Base-by-base conservation (phyloP, 2,329 filamentous ascomycete species). In the Colletotrichum liriopes region DNA sequence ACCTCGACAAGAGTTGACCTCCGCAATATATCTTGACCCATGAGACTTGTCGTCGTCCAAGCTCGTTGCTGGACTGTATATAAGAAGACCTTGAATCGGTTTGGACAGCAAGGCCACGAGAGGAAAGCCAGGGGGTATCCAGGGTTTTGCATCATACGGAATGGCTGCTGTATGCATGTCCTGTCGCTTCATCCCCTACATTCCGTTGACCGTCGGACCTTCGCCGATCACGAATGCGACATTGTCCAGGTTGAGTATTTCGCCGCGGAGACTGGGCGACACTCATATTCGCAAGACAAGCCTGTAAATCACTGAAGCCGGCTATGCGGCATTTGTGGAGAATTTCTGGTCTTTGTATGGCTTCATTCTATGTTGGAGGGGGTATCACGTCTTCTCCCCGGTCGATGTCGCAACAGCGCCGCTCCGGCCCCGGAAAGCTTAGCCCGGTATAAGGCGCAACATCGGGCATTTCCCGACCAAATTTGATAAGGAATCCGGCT, bases 341-440 rank as follows among this genome's bases (percentile, higher is more conserved):
- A 51, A 16, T 37, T 20, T 8, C 45, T 3, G 23, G 47, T 43
- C 26, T 18, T 54, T 35, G 47, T 43, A n/a, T 54, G 49, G 49
- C 12, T 11, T 32, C 14, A 7, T 2, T 8, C 11, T n/a, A 41
- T 39, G 41, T 43, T 23, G 47, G 32, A n/a, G 62, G 55, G 1
- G 1, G 51, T 39, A 71, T 71, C 47, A 52, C 63, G 58, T 63
- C 58, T 71, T 71, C 51, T 62, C 41, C 68, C 64, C 5, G 20
- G 68, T 47, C 58, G 35, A 71, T 71, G 64, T 71, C 65, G 65
- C 41, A 63, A 62, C 51, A 9, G 39, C 14, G 26, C 47, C 49
- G 59, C 32, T 51, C 49, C 29, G 2, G 2, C 0, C 20, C 29
- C 3, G 23, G 45, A 20, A 49, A 55, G 20, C 39, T 23, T n/a